These are phyloP conservation scores for Alternaria triticimaculans DNA, from an alignment of 2,329 filamentous ascomycete species.

Conservation along the genomic window DNA sequence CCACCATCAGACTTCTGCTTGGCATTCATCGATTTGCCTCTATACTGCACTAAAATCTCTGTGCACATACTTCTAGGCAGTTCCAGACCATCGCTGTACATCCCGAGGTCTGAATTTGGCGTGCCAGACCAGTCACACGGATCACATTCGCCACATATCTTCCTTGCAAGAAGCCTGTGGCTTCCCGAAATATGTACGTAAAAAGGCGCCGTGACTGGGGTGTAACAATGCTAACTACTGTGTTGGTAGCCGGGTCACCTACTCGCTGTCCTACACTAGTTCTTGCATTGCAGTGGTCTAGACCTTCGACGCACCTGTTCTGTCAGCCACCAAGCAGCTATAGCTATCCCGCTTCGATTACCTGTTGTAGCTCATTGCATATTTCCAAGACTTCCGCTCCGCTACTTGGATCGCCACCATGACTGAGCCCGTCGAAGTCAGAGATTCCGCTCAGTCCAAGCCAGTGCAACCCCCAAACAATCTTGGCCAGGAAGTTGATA, in stretches of 20 bases:
- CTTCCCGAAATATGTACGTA: background rate
- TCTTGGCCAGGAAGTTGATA: background rate
- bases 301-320: background rate
- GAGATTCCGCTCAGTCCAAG: slow-evolving; percentile 8
- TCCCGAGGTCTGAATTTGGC: background rate
- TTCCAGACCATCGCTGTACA: background rate
- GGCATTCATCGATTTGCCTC: background rate
- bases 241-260: background rate
- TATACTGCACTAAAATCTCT: background rate
- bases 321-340: slow-evolving; percentile 9
- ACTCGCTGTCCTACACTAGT: background rate
- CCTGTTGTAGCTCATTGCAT: background rate
- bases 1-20: background rate
- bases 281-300: slow-evolving; percentile 6
- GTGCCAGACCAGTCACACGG: background rate
- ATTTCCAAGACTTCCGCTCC: slow-evolving; percentile 26
- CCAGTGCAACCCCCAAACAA: background rate
- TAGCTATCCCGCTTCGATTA: background rate
- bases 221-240: background rate
- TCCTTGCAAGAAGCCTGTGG: background rate
- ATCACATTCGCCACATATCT: background rate
- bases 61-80: background rate
- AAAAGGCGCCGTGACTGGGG: background rate
- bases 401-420: slow-evolving; percentile 10
- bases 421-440: background rate